Percentiles rank a stretch among this genome's conserved stretches.
Evolutionary conservation across 179 eudicot genomes (phyloP).

Genomic region (Heliamphora pulchella): DNA sequence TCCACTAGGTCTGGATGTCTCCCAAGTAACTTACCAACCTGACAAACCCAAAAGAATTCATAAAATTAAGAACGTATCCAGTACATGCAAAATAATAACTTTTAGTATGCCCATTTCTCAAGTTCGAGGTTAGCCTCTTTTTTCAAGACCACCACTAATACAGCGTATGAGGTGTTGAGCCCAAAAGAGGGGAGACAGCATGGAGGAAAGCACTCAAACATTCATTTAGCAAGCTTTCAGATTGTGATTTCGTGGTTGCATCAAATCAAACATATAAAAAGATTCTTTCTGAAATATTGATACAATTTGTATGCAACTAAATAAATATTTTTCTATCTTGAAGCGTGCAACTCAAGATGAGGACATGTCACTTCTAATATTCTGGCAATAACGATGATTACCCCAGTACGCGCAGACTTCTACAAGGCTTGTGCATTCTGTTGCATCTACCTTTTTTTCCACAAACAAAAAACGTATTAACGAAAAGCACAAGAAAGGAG

Average conservation of each 20-base stretch:
- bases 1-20: constrained; percentile 71
- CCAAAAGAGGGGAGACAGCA: too few relatives aligned
- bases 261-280: not conserved
- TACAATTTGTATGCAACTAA: not conserved
- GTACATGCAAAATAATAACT: constrained; percentile 10
- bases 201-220: too few relatives aligned
- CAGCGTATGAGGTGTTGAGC: too few relatives aligned
- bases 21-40: constrained; percentile 68
- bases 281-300: not conserved
- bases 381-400: too few relatives aligned
- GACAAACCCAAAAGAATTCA: constrained; percentile 18
- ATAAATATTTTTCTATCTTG: not conserved
- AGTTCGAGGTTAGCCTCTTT: not conserved
- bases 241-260: not conserved
- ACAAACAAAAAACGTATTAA: not conserved
- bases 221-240: too few relatives aligned
- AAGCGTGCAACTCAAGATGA: too few relatives aligned
- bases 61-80: constrained; percentile 8
- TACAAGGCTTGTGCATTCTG: not conserved
- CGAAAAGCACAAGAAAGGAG: not conserved
- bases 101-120: not conserved
- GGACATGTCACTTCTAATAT: too few relatives aligned
- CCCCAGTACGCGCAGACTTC: too few relatives aligned
- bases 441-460: not conserved
- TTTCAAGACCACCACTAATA: too few relatives aligned